Evolutionary conservation across 352 stramenopile species (phyloP), one percentile per base, ranked within the genome.

Genomic region (Globisporangium cylindrosporum): DNA sequence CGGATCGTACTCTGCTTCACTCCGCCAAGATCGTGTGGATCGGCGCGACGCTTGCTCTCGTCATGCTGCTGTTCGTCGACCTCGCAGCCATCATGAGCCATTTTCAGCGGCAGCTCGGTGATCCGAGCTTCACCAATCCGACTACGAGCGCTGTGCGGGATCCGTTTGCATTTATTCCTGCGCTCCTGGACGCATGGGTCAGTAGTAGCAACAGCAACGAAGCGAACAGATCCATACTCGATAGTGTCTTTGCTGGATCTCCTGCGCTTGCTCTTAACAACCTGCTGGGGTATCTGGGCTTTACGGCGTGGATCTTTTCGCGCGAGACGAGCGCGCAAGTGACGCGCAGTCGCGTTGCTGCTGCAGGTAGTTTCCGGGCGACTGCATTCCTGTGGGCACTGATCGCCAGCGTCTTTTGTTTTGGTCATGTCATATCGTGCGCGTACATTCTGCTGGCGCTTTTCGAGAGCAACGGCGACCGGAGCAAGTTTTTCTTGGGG

Each of bases 371-470:
- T 4, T 62, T 54, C 1, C 59, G 58, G 43, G 2, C 20, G 34
- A 27, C 24, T n/a, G 43, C 51, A 1, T 63, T 20, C 36, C 55
- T 58, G 14, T 72, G 14, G 73, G 46, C 43, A 66, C 64, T 46
- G 8, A 46, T 89, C 0, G 38, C 56, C 9, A 71, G 59, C 0
- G 66, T 92, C 24, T 15, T 89, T 20, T 78, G 57, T 64, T 54
- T 92, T 3, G 87, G 87, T 1, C 86, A 95, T 61, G 61, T 86
- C 5, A 80, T 79, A 0, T 86, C 86, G 10, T 87, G 82, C 58
- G 29, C 77, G 6, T 95, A 95, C 73, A 54, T 92, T 4, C 51
- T 93, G n/a, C 72, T 79, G n/a, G 85, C 87, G 25, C 71, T 95
- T 20, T 72, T 90, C 24, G 81, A 92, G 70, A 89, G 77, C 73